Evolutionary conservation across 2,329 filamentous ascomycete genomes (phyloP).

Genomic region (Stachybotrys echinatus): DNA sequence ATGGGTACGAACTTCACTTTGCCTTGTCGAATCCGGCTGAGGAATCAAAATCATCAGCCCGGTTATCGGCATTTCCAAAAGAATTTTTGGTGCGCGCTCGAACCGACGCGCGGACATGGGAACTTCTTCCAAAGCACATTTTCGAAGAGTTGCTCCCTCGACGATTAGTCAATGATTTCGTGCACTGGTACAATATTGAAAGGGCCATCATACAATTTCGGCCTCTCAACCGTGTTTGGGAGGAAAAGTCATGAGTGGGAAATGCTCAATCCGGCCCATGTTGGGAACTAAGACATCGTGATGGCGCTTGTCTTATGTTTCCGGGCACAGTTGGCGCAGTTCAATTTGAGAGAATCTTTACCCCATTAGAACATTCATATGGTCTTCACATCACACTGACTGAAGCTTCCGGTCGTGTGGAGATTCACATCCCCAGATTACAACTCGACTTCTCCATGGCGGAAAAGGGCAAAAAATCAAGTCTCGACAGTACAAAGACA

Average conservation of each 20-base stretch:
- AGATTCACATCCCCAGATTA: slow-evolving; percentile 34
- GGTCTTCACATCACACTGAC: slow-evolving; percentile 5
- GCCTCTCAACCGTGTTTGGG: slow-evolving; percentile 18
- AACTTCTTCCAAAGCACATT: slow-evolving; percentile 25
- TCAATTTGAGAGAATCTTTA: background rate
- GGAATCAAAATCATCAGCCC: background rate
- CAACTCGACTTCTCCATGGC: slow-evolving; percentile 40
- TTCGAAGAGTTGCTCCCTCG: slow-evolving; percentile 25
- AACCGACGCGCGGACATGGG: slow-evolving; percentile 4
- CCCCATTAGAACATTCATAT: background rate
- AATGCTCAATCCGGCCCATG: too few species aligned
- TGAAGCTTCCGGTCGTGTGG: background rate
- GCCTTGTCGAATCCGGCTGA: slow-evolving; percentile 9
- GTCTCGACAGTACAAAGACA: slow-evolving; percentile 46
- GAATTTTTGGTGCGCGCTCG: slow-evolving; percentile 21
- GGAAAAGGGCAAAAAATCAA: slow-evolving; percentile 18
- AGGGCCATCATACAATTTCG: slow-evolving; percentile 25
- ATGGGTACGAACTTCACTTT: slow-evolving; percentile 29
- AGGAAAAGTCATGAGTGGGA: slow-evolving; percentile 4
- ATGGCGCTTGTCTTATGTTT: background rate
- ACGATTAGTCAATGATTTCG: slow-evolving; percentile 30
- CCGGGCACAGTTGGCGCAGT: background rate
- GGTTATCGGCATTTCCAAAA: background rate
- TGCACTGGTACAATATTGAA: slow-evolving; percentile 40
- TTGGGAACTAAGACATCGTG: slow-evolving; percentile 4